phyloP scores from a whole-genome alignment of 2,329 filamentous ascomycete species.

The Paecilomyces sp. region DNA sequence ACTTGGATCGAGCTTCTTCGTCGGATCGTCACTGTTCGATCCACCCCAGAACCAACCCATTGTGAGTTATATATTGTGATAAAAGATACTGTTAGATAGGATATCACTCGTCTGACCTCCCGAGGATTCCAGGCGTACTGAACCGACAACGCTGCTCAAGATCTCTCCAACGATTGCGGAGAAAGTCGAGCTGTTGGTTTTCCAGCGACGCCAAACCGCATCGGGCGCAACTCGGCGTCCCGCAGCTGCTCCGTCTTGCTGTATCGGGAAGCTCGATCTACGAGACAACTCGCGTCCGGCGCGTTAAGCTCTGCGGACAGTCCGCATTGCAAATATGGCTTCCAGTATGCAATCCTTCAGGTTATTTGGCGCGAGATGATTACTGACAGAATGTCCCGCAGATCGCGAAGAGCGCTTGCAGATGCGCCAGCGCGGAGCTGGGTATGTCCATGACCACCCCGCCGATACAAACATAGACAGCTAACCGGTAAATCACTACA shows the following conservation, averaged over 20 bases:
- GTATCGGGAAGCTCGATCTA: not conserved
- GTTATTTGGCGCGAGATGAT: not conserved
- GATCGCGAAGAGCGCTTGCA: slow-evolving; percentile 48
- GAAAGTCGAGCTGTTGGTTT: slow-evolving; percentile 1
- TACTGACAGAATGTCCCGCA: slow-evolving; percentile 14
- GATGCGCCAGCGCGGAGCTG: slow-evolving; percentile 52
- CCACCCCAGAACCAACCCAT: slow-evolving; percentile 62
- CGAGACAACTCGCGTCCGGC: slow-evolving; percentile 17
- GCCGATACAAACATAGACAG: slow-evolving; percentile 12
- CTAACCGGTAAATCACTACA: slow-evolving; percentile 21
- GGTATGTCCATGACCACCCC: slow-evolving; percentile 35
- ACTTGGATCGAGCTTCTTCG: slow-evolving; percentile 71
- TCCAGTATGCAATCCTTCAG: slow-evolving; percentile 23
- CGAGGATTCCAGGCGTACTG: not conserved
- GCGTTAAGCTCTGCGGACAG: slow-evolving; percentile 21
- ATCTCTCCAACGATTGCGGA: slow-evolving; percentile 1
- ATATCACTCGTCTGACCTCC: not conserved
- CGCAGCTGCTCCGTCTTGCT: slow-evolving; percentile 4
- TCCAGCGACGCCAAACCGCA: slow-evolving; percentile 14
- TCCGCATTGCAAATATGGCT: slow-evolving; percentile 27
- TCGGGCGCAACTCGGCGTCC: slow-evolving; percentile 7
- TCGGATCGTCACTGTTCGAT: slow-evolving; percentile 51
- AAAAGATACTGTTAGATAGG: not conserved
- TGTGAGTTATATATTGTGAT: slow-evolving; percentile 1
- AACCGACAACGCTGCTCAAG: not conserved